These are phyloP conservation scores for Marasmius fiardii DNA, from an alignment of 1,284 basidiomycete species.

Conservation along the genomic window DNA sequence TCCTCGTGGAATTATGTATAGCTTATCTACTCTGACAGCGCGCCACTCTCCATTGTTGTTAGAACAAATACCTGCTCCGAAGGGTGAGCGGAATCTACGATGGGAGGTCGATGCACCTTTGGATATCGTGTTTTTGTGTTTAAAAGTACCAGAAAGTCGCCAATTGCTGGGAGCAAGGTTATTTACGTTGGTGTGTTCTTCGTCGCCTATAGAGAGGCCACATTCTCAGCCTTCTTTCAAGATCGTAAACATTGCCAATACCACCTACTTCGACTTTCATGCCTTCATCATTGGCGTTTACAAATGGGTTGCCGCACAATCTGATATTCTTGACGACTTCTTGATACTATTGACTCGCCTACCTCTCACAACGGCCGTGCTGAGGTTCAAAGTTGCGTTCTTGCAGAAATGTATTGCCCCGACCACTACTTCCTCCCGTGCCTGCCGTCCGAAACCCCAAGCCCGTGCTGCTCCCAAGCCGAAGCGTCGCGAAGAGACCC, in stretches of 20 bases:
- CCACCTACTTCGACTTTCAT: slow-evolving; percentile 43
- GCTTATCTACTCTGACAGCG: slow-evolving; percentile 29
- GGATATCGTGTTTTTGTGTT: slow-evolving; percentile 50
- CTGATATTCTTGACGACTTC: slow-evolving; percentile 27
- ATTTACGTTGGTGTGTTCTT: slow-evolving; percentile 42
- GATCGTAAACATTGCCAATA: slow-evolving; percentile 54
- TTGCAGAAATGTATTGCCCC: slow-evolving; percentile 40
- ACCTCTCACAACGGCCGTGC: slow-evolving; percentile 31
- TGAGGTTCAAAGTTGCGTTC: slow-evolving; percentile 47
- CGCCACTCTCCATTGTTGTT: slow-evolving; percentile 57
- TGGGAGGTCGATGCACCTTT: slow-evolving; percentile 59
- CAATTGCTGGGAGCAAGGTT: slow-evolving; percentile 47
- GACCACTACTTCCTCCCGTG: slow-evolving; percentile 13
- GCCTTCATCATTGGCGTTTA: slow-evolving; percentile 48
- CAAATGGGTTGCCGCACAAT: slow-evolving; percentile 36
- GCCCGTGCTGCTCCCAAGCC: slow-evolving; percentile 33
- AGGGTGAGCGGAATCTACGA: slow-evolving; percentile 41
- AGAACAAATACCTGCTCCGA: slow-evolving; percentile 62
- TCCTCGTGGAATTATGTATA: slow-evolving; percentile 2
- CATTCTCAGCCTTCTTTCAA: slow-evolving; percentile 22
- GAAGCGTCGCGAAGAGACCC: slow-evolving; percentile 17
- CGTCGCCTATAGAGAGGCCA: slow-evolving; percentile 3
- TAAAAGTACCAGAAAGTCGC: slow-evolving; percentile 37
- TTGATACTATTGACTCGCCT: slow-evolving; percentile 39
- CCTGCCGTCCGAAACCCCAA: slow-evolving; percentile 22